These are phyloP conservation scores for Westerdykella sp. DNA, from an alignment of 2,329 filamentous ascomycete genomes.

Conservation along the genomic window DNA sequence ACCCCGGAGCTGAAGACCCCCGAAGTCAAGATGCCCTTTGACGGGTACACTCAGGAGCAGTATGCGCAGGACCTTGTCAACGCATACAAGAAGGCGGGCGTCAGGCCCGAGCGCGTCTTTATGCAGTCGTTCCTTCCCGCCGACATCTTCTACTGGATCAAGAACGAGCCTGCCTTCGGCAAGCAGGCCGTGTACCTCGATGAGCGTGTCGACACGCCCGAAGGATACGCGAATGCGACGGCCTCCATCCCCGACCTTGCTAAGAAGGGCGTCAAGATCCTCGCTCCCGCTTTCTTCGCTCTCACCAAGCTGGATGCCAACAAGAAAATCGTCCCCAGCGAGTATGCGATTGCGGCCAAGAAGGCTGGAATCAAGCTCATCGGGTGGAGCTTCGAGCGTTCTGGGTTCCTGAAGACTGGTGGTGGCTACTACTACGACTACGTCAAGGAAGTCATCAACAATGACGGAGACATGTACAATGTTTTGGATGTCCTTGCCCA, in stretches of 20 bases:
- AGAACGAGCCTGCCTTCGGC: conserved; percentile 53
- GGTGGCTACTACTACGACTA: conserved; percentile 38
- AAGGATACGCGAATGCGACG: conserved; percentile 50
- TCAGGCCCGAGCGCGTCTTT: conserved; percentile 39
- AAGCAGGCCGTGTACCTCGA: conserved; percentile 61
- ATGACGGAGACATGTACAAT: conserved; percentile 59
- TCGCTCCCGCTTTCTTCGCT: conserved; percentile 59
- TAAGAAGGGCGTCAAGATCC: conserved; percentile 53
- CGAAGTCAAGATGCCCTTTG: conserved; percentile 64
- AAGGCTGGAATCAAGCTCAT: conserved; percentile 59
- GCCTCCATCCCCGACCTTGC: conserved; percentile 52
- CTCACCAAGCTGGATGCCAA: conserved; percentile 49
- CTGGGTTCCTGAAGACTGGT: conserved; percentile 50
- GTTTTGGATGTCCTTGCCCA: conserved; percentile 59
- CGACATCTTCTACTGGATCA: conserved; percentile 61
- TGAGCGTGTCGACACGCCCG: conserved; percentile 48
- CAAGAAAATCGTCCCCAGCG: conserved; percentile 55
- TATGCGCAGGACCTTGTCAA: conserved; percentile 58
- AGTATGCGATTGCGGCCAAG: conserved; percentile 57
- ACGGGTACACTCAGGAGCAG: conserved; percentile 57
- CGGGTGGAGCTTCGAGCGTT: conserved; percentile 64
- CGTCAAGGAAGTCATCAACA: conserved; percentile 47
- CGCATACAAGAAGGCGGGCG: conserved; percentile 35
- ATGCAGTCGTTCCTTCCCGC: conserved; percentile 60
- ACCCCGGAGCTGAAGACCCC: conserved; percentile 52